Percentiles rank a stretch among this genome's conserved stretches.
These are phyloP conservation scores for Schizophyllum amplum DNA, from an alignment of 1,284 basidiomycete genomes.

Conservation along the genomic window DNA sequence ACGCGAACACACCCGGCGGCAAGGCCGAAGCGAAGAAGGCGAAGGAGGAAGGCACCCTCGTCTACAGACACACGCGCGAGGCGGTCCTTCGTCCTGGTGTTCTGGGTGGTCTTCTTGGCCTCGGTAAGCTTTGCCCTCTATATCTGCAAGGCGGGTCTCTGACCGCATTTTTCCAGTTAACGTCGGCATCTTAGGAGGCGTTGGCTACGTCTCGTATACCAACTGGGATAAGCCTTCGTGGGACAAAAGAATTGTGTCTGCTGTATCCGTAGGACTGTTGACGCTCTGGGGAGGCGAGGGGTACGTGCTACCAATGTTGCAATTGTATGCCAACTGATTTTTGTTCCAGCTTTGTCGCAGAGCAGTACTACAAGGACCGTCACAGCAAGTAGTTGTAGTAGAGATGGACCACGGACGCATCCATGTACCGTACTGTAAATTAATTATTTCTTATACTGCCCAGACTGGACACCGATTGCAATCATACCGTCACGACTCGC, in stretches of 20 bases:
- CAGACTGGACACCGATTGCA: no score
- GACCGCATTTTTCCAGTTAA: slow-evolving; percentile 44
- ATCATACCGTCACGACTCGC: no score
- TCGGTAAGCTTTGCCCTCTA: slow-evolving; percentile 27
- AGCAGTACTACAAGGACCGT: not conserved
- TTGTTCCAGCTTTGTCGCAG: not conserved
- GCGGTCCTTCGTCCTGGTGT: slow-evolving; percentile 62
- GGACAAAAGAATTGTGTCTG: slow-evolving; percentile 63
- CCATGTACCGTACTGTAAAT: not conserved
- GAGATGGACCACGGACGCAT: not conserved
- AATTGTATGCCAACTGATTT: no score
- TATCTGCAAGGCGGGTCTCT: not conserved
- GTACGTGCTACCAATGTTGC: slow-evolving; percentile 41
- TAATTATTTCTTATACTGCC: not conserved
- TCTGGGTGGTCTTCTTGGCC: slow-evolving; percentile 59
- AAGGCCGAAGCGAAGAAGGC: slow-evolving; percentile 49
- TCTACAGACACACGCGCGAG: slow-evolving; percentile 55
- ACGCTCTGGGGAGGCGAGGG: slow-evolving; percentile 65
- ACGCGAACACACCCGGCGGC: slow-evolving; percentile 52
- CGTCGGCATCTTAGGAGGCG: slow-evolving; percentile 53
- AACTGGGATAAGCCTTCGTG: slow-evolving; percentile 65
- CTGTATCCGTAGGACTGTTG: slow-evolving; percentile 56
- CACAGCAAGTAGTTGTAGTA: not conserved
- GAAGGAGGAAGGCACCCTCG: slow-evolving; percentile 50
- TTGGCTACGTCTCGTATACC: slow-evolving; percentile 63